phyloP scores from a whole-genome alignment of 805 yeast species.

The Lipomyces chichibuensis region DNA sequence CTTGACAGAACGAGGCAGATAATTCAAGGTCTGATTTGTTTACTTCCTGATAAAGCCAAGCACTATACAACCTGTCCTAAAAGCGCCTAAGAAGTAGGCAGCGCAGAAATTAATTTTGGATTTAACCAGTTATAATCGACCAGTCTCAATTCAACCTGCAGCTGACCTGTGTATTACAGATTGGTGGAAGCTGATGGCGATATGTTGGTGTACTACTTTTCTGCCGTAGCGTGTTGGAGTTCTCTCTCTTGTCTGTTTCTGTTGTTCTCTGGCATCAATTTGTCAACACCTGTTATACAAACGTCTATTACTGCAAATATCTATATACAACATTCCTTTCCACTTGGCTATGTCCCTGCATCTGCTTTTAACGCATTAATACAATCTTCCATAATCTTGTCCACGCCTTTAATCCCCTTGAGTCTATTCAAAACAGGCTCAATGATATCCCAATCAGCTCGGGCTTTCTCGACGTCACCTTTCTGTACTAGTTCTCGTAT shows the following conservation, averaged over 20 bases:
- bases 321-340: neutral
- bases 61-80: constrained; percentile 22
- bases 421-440: constrained; percentile 16
- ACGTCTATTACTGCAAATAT: neutral
- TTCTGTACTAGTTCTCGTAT: constrained; percentile 12
- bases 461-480: constrained; percentile 22
- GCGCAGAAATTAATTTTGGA: neutral
- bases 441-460: constrained; percentile 20
- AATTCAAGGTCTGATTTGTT: constrained; percentile 19
- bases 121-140: neutral
- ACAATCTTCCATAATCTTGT: constrained; percentile 21
- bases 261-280: neutral
- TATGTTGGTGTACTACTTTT: neutral
- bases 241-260: neutral
- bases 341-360: neutral
- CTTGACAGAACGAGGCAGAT: constrained; percentile 8
- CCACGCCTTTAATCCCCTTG: constrained; percentile 15
- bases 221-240: neutral
- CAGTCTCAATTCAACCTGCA: neutral
- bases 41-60: constrained; percentile 17
- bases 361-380: neutral
- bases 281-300: neutral
- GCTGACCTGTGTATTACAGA: neutral
- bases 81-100: neutral
- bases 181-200: neutral